phyloP scores from a whole-genome alignment of 2,329 filamentous ascomycete species.

The Cryphonectria japonica region DNA sequence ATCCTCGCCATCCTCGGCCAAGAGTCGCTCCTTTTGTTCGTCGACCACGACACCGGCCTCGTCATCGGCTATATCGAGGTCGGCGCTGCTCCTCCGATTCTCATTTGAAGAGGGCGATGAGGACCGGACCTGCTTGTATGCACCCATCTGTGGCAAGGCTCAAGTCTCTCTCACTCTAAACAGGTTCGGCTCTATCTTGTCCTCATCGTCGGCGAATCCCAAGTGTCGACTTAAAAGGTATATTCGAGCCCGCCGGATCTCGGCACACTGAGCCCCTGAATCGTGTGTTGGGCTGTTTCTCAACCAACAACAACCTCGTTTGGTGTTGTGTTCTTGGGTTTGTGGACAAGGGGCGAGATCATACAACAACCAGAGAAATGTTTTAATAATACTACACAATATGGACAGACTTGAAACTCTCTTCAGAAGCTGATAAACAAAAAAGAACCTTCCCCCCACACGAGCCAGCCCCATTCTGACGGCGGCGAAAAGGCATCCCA shows the following conservation, averaged over 20 bases:
- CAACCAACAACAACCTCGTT: neutral
- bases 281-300: neutral
- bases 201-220: conserved; percentile 8
- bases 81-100: conserved; percentile 14
- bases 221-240: neutral
- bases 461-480: neutral
- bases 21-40: conserved; percentile 30
- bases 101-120: conserved; percentile 27
- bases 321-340: neutral
- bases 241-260: neutral
- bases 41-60: conserved; percentile 17
- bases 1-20: conserved; percentile 22
- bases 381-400: neutral
- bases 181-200: conserved; percentile 9
- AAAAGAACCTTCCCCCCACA: neutral
- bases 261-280: conserved; percentile 12
- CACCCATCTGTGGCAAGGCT: conserved; percentile 13
- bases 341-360: neutral
- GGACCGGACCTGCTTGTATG: conserved; percentile 31
- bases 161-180: neutral
- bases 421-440: neutral
- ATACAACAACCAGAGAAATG: neutral
- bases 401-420: no score
- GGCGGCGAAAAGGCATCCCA: conserved; percentile 16
- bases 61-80: conserved; percentile 24